Evolutionary conservation across 73 alveolate species (phyloP).

Genomic region (Paramecium octaurelia): DNA sequence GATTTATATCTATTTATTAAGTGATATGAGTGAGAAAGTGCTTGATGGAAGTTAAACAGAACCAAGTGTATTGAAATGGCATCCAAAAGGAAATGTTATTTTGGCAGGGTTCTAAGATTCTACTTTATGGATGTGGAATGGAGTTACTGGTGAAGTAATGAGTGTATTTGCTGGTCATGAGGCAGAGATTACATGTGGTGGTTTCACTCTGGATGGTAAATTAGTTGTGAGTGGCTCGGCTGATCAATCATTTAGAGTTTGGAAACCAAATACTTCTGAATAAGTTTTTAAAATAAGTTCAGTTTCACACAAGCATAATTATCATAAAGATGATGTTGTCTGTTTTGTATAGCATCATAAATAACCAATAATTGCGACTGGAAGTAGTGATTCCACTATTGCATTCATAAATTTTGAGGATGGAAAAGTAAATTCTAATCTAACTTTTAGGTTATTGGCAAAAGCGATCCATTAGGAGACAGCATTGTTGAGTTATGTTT

Average conservation of each 20-base stretch:
- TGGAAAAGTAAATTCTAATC: constrained; percentile 14
- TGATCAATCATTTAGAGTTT: constrained; percentile 52
- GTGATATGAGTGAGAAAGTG: neutral
- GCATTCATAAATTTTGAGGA: constrained; percentile 10
- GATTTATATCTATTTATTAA: neutral
- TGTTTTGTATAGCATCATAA: constrained; percentile 39
- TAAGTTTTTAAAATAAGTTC: neutral
- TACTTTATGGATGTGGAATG: constrained; percentile 63
- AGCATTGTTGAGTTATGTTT: constrained; percentile 36
- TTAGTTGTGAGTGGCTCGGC: constrained; percentile 57
- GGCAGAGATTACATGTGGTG: constrained; percentile 59
- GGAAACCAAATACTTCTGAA: constrained; percentile 56
- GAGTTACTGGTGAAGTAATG: constrained; percentile 47
- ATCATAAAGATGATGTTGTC: constrained; percentile 48
- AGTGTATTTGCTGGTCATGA: constrained; percentile 61
- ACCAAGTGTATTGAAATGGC: constrained; percentile 56
- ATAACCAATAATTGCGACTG: constrained; percentile 43
- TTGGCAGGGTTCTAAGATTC: constrained; percentile 58
- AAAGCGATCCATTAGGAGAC: neutral
- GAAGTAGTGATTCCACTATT: constrained; percentile 47
- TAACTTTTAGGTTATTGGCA: neutral
- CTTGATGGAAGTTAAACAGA: constrained; percentile 35
- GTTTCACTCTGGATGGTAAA: constrained; percentile 57
- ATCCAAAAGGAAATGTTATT: constrained; percentile 54
- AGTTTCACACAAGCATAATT: neutral